Evolutionary conservation across 148 eudicot genomes (phyloP), one percentile per base, ranked within the genome.

Genomic region (Pouteria glomerata): DNA sequence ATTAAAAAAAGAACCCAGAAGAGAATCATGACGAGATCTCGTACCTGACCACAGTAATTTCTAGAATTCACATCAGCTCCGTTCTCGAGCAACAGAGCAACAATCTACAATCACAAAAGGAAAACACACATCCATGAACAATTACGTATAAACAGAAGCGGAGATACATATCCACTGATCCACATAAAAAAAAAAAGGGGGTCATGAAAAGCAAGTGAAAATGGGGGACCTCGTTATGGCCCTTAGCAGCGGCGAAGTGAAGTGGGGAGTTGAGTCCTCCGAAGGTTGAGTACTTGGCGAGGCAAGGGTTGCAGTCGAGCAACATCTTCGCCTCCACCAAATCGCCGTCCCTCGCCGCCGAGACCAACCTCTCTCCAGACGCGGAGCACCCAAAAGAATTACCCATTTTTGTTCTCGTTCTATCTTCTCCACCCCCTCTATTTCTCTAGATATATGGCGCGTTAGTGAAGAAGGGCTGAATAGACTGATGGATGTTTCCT

Each of bases 31-130:
- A 14, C 74, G 42, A 57, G 69, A 67, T 62, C 39, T 65, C 57
- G 7, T 73, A 95, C 99, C 99, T 95, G 99, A 23, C 99, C 99
- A 81, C 97, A 95, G 70, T 95, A 95, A 72, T 95, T 95, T 71
- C 97, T 88, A 33, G 96, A 91, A 86, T 95, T 95, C 41, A 95
- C 99, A 82, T 95, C 99, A 81, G 99, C 97, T 71, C 99, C 99
- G 79, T 85, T 89, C 64, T 95, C 92, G 71, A 95, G n/a, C n/a
- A n/a, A n/a, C n/a, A n/a, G 90, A 6, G 89, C 82, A 62, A 91
- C 99, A 85, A 95, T 95, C 97, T 95, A 68, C 72, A 77, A 75
- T 68, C 64, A 69, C 26, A 52, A 65, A n/a, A n/a, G n/a, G n/a
- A n/a, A n/a, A n/a, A n/a, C n/a, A n/a, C n/a, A n/a, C n/a, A n/a